Evolutionary conservation across 2,329 filamentous ascomycete species (phyloP).

Genomic region (Lasiodiplodia hormozganensis): DNA sequence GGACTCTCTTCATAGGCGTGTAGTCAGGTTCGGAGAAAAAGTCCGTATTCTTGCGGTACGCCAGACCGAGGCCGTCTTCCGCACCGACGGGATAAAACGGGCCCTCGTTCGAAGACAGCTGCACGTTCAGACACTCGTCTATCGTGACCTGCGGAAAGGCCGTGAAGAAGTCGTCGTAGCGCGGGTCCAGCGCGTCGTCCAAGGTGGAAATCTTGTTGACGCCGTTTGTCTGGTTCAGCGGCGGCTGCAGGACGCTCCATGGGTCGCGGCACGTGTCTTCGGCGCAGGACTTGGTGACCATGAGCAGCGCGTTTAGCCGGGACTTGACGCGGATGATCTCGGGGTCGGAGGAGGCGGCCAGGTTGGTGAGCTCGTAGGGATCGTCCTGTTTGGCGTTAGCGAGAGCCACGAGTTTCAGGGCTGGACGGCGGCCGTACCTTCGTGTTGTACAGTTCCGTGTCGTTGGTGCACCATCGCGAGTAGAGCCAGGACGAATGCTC

Average conservation of each 20-base stretch:
- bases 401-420: not conserved
- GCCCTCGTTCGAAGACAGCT: not conserved
- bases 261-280: not conserved
- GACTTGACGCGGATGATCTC: not conserved
- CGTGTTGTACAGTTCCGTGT: constrained; percentile 44
- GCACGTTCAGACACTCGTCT: not conserved
- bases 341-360: not conserved
- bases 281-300: constrained; percentile 1
- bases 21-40: too few relatives aligned
- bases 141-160: not conserved
- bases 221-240: too few relatives aligned
- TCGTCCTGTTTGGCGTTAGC: not conserved
- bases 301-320: not conserved
- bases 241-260: not conserved
- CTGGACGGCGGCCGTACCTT: not conserved
- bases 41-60: not conserved
- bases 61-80: not conserved
- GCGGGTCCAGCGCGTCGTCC: not conserved
- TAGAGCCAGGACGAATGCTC: constrained; percentile 37
- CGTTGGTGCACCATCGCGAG: constrained; percentile 39
- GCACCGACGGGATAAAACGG: not conserved
- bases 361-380: constrained; percentile 8
- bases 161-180: not conserved
- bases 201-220: not conserved
- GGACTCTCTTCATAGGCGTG: too few relatives aligned